These are phyloP conservation scores for Boletales sp. DNA, from an alignment of 768 basidiomycete genomes.

Conservation along the genomic window DNA sequence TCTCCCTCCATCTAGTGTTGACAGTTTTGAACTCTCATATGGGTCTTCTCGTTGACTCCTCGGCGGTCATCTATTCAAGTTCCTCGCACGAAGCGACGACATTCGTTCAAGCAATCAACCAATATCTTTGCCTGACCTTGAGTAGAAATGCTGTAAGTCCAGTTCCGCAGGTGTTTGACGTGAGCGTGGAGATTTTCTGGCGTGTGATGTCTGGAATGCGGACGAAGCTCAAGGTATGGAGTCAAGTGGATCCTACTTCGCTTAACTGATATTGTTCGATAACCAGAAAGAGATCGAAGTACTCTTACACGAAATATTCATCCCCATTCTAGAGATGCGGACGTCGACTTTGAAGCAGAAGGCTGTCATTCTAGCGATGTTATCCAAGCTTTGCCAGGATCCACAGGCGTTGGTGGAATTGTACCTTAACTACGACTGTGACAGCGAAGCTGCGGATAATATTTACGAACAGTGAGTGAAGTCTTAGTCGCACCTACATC, in stretches of 20 bases:
- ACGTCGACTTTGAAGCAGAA: slow-evolving; percentile 96
- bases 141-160: slow-evolving; percentile 95
- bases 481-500: not conserved
- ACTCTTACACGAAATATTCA: slow-evolving; percentile 96
- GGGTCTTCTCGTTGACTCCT: slow-evolving; percentile 82
- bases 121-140: slow-evolving; percentile 89
- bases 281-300: slow-evolving; percentile 97
- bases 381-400: slow-evolving; percentile 86
- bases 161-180: slow-evolving; percentile 95
- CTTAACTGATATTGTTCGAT: slow-evolving; percentile 6
- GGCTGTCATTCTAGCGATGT: slow-evolving; percentile 84
- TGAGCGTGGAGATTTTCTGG: slow-evolving; percentile 99
- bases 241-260: not conserved
- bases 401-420: slow-evolving; percentile 97
- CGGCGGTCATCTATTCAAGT: slow-evolving; percentile 88
- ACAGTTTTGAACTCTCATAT: slow-evolving; percentile 91
- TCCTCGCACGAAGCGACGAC: slow-evolving; percentile 84
- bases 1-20: slow-evolving; percentile 91
- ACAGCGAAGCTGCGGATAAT: slow-evolving; percentile 90
- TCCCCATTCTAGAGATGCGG: slow-evolving; percentile 97
- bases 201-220: slow-evolving; percentile 91
- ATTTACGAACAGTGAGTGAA: slow-evolving; percentile 86
- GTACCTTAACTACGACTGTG: slow-evolving; percentile 99
- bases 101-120: slow-evolving; percentile 92
- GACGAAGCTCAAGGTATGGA: slow-evolving; percentile 84